Base-by-base conservation (phyloP, 495 filamentous ascomycete genomes). In the Sabuloglossum arenarium region DNA sequence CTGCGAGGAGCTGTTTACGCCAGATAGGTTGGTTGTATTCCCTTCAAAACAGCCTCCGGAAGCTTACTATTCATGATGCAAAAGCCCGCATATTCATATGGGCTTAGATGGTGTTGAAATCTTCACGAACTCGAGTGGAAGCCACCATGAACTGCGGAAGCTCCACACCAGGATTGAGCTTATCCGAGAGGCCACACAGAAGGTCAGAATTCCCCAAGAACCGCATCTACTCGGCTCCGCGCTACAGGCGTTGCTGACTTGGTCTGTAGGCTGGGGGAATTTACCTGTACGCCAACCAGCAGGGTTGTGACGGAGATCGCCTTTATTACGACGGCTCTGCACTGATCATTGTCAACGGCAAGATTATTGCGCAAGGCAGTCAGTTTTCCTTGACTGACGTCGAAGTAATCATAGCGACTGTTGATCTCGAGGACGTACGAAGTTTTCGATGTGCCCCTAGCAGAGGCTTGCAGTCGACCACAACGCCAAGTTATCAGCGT, bases 371-470 rank as follows among this genome's bases (percentile, higher is more conserved):
- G 3, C 83, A 84, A 67, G 79, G 76, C 27, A 76, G 76, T 1
- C 85, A 87, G 63, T 93, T 89, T 67, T 79, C 73, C 6, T 66
- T 94, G 16, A 75, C 79, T 27, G 87, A 91, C 58, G 84, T 91
- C n/a, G 87, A 93, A 62, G 85, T 94, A 12, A 68, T 86, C 32
- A 85, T 80, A 2, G 87, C 88, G 8, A 87, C 83, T 2, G 73
- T 89, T 3, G 87, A 93, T 58, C 73, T 94, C 3, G 85, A 90
- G 62, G 80, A 86, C 56, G 83, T 90, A 4, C 64, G 82, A 19
- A 65, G 68, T 1, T 77, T 69, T 57, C 69, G 84, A 1, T 73
- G 65, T 24, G 59, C 71, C 1, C 70, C 74, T 28, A 74, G 70
- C 11, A 68, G 83, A 57, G 76, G 73, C 10, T 56, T 79, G 30